These are phyloP conservation scores for Gastrolobium villosum DNA, from an alignment of 306 rosid genomes.

Conservation along the genomic window DNA sequence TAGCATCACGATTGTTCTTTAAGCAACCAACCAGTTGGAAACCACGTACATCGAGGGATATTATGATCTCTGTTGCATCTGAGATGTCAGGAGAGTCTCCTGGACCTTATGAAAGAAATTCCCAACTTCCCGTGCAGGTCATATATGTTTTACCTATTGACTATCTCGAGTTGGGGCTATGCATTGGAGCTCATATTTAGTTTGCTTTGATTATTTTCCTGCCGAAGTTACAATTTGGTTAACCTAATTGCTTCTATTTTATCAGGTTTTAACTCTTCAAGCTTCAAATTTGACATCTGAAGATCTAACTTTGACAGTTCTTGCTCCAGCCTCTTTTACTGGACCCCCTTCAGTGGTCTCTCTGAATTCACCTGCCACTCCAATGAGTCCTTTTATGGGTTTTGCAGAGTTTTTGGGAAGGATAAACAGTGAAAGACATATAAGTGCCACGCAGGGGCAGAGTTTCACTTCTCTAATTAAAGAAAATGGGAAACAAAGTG, in stretches of 20 bases:
- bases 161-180: slow-evolving; percentile 37
- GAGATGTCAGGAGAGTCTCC: slow-evolving; percentile 78
- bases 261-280: slow-evolving; percentile 93
- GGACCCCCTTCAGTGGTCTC: slow-evolving; percentile 88
- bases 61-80: slow-evolving; percentile 92
- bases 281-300: slow-evolving; percentile 95
- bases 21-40: slow-evolving; percentile 92
- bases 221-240: slow-evolving; percentile 22
- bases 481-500: slow-evolving; percentile 63
- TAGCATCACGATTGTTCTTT: slow-evolving; percentile 90
- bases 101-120: slow-evolving; percentile 64
- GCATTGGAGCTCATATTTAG: slow-evolving; percentile 10
- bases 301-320: slow-evolving; percentile 91
- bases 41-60: slow-evolving; percentile 88
- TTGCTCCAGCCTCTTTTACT: slow-evolving; percentile 92
- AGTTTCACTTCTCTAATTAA: slow-evolving; percentile 60
- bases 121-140: slow-evolving; percentile 96
- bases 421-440: slow-evolving; percentile 58
- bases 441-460: slow-evolving; percentile 56
- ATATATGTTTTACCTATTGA: slow-evolving; percentile 37
- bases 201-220: slow-evolving; percentile 30
- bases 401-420: slow-evolving; percentile 76
- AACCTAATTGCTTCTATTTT: slow-evolving; percentile 49
- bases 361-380: slow-evolving; percentile 80
- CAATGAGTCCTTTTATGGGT: slow-evolving; percentile 85